These are phyloP conservation scores for Naumovozyma dairenensis DNA, from an alignment of 805 yeast genomes.

Conservation along the genomic window DNA sequence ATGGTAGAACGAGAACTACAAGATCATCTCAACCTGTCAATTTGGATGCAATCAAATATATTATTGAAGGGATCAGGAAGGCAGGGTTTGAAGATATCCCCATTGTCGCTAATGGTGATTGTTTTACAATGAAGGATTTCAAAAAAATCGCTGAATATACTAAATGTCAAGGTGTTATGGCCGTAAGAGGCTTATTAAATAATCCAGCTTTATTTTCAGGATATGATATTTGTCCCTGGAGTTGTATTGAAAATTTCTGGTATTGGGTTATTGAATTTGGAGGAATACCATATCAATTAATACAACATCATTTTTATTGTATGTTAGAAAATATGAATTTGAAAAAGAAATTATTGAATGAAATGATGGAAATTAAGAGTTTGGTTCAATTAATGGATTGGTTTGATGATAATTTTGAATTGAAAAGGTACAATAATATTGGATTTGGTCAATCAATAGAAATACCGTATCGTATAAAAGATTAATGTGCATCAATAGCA, in stretches of 20 bases:
- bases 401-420: conserved; percentile 61
- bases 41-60: conserved; percentile 64
- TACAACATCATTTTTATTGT: conserved; percentile 81
- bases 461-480: conserved; percentile 39
- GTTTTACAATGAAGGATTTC: conserved; percentile 61
- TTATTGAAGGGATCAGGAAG: conserved; percentile 35
- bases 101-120: conserved; percentile 97
- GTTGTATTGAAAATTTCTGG: conserved; percentile 77
- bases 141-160: conserved; percentile 50
- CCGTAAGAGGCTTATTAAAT: conserved; percentile 76
- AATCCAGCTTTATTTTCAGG: conserved; percentile 90
- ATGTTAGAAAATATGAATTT: conserved; percentile 58
- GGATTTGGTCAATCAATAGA: conserved; percentile 54
- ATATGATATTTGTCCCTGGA: conserved; percentile 71
- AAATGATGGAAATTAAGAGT: conserved; percentile 51
- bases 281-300: conserved; percentile 75
- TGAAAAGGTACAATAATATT: conserved; percentile 56
- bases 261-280: conserved; percentile 60
- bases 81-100: conserved; percentile 45
- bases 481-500: too few relatives aligned
- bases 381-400: conserved; percentile 67
- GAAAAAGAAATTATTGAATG: conserved; percentile 39
- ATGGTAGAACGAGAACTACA: conserved; percentile 81
- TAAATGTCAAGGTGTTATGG: conserved; percentile 88
- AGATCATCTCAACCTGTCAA: conserved; percentile 78